phyloP scores from a whole-genome alignment of 805 yeast genomes.

The Saccharomycopsis synnaedendra region DNA sequence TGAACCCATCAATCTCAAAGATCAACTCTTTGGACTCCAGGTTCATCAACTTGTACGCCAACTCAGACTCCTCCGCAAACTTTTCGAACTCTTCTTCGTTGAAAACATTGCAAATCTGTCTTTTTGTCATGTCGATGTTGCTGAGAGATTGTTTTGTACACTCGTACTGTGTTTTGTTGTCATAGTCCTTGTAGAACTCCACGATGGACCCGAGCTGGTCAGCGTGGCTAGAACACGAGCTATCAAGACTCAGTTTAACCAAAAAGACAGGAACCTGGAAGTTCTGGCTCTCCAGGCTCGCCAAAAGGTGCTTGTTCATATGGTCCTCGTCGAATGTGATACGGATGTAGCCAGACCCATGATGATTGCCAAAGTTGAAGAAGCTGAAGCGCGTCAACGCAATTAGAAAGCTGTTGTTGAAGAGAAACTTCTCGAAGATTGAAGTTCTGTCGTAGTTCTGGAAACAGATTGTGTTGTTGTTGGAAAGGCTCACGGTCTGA shows the following conservation, averaged over 20 bases:
- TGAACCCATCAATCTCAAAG: slow-evolving; percentile 1
- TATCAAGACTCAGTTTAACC: neutral
- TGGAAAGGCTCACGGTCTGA: neutral
- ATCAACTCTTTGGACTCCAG: neutral
- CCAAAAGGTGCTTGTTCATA: neutral
- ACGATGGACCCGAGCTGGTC: neutral
- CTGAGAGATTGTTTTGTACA: neutral
- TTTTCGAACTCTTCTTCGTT: slow-evolving; percentile 1
- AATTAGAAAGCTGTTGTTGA: slow-evolving; percentile 2
- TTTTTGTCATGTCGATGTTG: neutral
- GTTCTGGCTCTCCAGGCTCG: neutral
- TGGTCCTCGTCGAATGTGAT: slow-evolving; percentile 1
- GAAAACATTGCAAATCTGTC: slow-evolving; percentile 5
- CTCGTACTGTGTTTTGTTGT: neutral
- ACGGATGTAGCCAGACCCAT: neutral
- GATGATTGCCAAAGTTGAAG: neutral
- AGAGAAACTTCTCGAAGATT: slow-evolving; percentile 4
- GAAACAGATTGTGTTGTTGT: slow-evolving; percentile 8
- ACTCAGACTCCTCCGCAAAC: neutral
- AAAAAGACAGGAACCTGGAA: slow-evolving; percentile 9
- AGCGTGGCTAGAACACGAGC: neutral
- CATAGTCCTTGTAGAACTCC: slow-evolving; percentile 1
- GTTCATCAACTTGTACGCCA: slow-evolving; percentile 3
- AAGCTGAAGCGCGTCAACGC: slow-evolving; percentile 2
- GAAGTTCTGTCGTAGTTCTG: slow-evolving; percentile 8